A percentile compares a stretch with the other conserved stretches of the same genome.
These are phyloP conservation scores for Paraphaeosphaeria minitans DNA, from an alignment of 2,329 filamentous ascomycete genomes.

Conservation along the genomic window DNA sequence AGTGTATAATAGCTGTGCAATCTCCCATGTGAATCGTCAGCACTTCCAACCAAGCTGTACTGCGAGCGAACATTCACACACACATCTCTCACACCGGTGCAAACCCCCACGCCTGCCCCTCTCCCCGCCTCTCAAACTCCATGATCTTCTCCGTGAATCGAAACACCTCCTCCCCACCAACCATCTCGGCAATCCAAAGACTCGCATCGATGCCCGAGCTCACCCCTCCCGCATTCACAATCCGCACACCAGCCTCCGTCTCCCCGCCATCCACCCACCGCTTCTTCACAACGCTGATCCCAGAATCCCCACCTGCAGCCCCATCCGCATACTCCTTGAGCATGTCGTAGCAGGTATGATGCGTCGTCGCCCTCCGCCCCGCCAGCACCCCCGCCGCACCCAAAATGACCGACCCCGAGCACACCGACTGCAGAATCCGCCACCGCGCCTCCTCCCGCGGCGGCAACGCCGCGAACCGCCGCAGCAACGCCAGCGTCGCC, in stretches of 20 bases:
- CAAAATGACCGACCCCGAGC: constrained; percentile 47
- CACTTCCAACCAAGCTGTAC: neutral
- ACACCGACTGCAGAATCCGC: constrained; percentile 48
- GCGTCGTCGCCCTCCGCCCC: constrained; percentile 46
- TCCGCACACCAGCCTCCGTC: constrained; percentile 37
- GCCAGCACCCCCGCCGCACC: constrained; percentile 46
- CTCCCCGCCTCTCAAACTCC: constrained; percentile 38
- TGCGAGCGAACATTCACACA: neutral
- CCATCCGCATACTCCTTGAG: constrained; percentile 35
- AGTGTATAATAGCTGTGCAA: too few species aligned
- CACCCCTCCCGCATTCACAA: constrained; percentile 43
- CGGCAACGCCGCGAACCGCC: constrained; percentile 26
- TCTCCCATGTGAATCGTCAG: neutral
- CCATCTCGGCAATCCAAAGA: constrained; percentile 34
- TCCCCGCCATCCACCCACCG: constrained; percentile 41
- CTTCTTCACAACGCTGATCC: constrained; percentile 32
- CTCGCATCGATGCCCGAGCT: constrained; percentile 40
- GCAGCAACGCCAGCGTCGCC: constrained; percentile 25
- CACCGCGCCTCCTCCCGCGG: constrained; percentile 30
- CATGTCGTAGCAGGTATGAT: constrained; percentile 41
- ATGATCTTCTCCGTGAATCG: constrained; percentile 32
- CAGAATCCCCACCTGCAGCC: constrained; percentile 35
- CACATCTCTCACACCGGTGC: neutral
- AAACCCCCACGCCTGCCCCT: constrained; percentile 26
- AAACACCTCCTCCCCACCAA: constrained; percentile 32